A percentile compares a stretch with the other conserved stretches of the same genome.
phyloP scores from a whole-genome alignment of 2,329 filamentous ascomycete species.

The Cryphonectria naterciae region DNA sequence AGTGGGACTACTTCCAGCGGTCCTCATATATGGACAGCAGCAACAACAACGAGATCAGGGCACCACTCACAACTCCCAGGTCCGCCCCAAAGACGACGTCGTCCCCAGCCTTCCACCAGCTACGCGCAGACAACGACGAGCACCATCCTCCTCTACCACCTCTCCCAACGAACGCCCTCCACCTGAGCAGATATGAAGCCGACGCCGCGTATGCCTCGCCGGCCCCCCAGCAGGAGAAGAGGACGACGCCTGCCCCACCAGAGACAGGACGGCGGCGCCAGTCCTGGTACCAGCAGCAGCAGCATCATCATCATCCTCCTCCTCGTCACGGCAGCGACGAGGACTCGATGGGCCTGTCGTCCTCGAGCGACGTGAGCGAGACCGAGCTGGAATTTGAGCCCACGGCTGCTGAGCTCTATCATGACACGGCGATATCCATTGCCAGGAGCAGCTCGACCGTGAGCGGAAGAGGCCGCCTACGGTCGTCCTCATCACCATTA shows the following conservation, averaged over 20 bases:
- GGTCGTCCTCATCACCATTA: neutral
- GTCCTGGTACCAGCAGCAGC: conserved; percentile 1
- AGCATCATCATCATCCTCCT: neutral
- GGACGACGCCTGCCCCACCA: neutral
- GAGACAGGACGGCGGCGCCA: neutral
- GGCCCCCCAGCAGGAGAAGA: neutral
- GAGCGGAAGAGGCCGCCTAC: neutral
- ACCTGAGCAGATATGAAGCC: conserved; percentile 6
- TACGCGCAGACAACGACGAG: neutral
- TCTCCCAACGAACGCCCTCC: neutral
- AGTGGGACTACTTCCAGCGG: neutral
- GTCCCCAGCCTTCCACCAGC: neutral
- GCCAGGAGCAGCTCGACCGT: conserved; percentile 10
- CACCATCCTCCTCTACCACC: neutral
- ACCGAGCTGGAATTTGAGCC: conserved; percentile 19
- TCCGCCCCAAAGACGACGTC: neutral
- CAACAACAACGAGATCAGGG: conserved; percentile 11
- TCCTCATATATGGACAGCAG: conserved; percentile 14
- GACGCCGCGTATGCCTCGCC: neutral
- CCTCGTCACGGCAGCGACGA: neutral
- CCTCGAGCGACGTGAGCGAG: conserved; percentile 2
- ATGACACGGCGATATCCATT: conserved; percentile 13
- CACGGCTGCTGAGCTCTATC: conserved; percentile 17
- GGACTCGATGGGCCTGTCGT: neutral
- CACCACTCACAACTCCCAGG: conserved; percentile 12